Evolutionary conservation across 2,329 filamentous ascomycete species (phyloP).

Genomic region (Scedosporium dehoogii): DNA sequence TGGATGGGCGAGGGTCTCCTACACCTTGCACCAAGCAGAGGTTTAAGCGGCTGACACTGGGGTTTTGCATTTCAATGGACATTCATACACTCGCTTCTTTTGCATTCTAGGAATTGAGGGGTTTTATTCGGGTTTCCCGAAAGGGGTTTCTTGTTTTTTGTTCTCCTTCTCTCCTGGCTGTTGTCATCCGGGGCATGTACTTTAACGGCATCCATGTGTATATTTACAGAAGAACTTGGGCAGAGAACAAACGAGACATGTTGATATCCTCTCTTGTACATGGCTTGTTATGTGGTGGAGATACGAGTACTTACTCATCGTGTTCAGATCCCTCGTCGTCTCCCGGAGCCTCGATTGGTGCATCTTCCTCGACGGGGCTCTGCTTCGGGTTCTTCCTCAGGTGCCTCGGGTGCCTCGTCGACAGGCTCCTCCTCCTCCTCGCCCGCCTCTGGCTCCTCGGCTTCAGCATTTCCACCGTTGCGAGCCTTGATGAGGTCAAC

Average conservation of each 20-base stretch:
- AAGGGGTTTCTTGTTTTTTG: background rate
- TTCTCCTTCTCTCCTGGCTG: background rate
- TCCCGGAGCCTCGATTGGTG: background rate
- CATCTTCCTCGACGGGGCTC: background rate
- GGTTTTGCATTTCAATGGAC: too few relatives aligned
- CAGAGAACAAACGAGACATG: too few relatives aligned
- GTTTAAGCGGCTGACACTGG: too few relatives aligned
- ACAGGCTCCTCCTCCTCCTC: background rate
- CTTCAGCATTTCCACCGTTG: background rate
- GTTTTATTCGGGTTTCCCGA: background rate
- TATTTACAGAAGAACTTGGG: too few relatives aligned
- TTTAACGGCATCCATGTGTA: too few relatives aligned
- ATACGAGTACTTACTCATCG: background rate
- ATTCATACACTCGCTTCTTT: too few relatives aligned
- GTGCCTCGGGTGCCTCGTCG: background rate
- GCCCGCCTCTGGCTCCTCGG: background rate
- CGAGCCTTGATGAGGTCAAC: constrained; percentile 11
- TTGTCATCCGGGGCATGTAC: too few relatives aligned
- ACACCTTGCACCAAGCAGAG: background rate
- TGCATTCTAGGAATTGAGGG: too few relatives aligned
- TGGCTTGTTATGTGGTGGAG: too few relatives aligned
- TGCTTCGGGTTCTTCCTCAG: background rate
- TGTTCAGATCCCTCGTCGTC: background rate
- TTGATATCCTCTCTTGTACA: too few relatives aligned
- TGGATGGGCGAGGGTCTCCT: background rate